Conservation (phyloP, 768 basidiomycete species). For the Trametes cubensis region DNA sequence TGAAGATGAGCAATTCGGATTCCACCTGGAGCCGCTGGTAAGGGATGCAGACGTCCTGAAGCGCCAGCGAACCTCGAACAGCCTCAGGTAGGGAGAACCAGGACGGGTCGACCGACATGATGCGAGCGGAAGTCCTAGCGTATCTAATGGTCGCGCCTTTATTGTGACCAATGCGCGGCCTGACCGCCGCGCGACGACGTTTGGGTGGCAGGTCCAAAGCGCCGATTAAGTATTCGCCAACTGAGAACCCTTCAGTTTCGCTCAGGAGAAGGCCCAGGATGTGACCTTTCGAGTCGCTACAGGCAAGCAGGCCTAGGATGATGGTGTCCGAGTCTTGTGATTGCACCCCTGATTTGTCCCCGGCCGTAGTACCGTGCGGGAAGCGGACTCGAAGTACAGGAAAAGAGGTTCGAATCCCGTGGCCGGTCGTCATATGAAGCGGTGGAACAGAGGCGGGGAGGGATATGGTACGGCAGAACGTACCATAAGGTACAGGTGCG, state of each 20-base stretch:
- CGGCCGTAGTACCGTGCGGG: too few relatives aligned
- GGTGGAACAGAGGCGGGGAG: not conserved
- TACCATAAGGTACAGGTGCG: not conserved
- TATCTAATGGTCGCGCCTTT: too few relatives aligned
- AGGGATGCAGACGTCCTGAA: too few relatives aligned
- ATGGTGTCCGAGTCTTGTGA: not conserved
- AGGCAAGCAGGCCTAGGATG: not conserved
- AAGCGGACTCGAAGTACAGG: not conserved
- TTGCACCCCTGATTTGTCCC: too few relatives aligned
- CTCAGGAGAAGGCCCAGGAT: not conserved
- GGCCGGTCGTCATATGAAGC: not conserved
- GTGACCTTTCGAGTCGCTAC: not conserved
- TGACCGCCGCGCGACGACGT: not conserved
- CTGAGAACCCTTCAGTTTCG: too few relatives aligned
- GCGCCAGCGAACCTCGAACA: too few relatives aligned
- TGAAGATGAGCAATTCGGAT: too few relatives aligned
- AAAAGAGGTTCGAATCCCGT: not conserved
- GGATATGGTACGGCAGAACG: not conserved
- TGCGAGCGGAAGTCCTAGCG: not conserved
- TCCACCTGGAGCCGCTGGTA: too few relatives aligned
- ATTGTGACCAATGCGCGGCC: too few relatives aligned
- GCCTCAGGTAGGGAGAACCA: too few relatives aligned
- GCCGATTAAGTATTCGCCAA: not conserved
- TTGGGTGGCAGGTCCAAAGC: not conserved
- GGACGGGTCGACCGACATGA: not conserved